Conservation (phyloP, 192 early-diverging fungal genomes). For the Obelidium mucronatum region DNA sequence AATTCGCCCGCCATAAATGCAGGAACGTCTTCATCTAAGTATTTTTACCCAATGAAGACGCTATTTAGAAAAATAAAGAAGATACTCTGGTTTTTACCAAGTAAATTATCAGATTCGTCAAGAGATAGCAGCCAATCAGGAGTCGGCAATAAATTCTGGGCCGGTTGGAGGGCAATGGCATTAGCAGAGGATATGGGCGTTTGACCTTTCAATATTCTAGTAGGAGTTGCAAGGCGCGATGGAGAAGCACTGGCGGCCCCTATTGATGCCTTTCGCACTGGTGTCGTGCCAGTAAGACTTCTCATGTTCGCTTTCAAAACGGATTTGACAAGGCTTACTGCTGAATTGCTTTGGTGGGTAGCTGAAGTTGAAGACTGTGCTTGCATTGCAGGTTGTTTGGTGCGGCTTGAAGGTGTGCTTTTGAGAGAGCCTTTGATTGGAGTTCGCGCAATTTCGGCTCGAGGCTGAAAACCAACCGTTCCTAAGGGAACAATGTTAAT, state of each 20-base stretch:
- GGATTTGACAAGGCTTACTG: neutral
- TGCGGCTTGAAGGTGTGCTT: neutral
- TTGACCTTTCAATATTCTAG: neutral
- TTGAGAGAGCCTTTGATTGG: constrained; percentile 1
- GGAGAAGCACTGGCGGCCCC: neutral
- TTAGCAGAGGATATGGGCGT: neutral
- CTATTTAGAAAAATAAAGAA: neutral
- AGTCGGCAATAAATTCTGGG: neutral
- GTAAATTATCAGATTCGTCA: neutral
- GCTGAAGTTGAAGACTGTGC: neutral
- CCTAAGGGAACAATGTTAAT: neutral
- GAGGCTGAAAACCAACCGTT: constrained; percentile 13
- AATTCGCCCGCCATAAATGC: neutral
- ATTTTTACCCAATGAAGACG: neutral
- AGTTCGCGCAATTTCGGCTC: constrained; percentile 27
- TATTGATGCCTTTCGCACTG: too few relatives aligned
- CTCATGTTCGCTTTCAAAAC: neutral
- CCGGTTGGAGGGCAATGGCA: neutral
- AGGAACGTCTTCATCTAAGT: constrained; percentile 4
- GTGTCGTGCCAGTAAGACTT: neutral
- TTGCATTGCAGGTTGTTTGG: neutral
- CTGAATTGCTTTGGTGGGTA: neutral
- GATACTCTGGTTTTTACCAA: neutral
- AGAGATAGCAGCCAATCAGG: neutral
- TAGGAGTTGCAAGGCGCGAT: neutral